Percentiles rank a stretch among this genome's conserved stretches.
Conservation (phyloP, 331 rosid species). For the Saraca asoca region DNA sequence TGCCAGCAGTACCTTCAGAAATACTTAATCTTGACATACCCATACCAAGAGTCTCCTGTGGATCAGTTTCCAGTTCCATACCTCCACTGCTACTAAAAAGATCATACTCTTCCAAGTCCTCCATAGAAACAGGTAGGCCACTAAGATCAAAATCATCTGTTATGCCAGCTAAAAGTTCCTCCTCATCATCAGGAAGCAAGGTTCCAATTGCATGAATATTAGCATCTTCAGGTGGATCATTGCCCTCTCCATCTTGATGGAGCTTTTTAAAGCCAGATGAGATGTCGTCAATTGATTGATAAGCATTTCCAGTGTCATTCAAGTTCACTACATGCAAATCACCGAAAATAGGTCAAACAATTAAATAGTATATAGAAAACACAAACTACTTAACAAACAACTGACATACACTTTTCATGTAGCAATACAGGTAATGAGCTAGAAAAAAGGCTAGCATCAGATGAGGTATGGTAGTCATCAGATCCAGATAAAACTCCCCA, state of each 20-base stretch:
- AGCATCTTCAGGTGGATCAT: conserved; percentile 52
- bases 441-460: conserved; percentile 78
- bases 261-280: conserved; percentile 49
- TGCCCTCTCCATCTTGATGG: conserved; percentile 47
- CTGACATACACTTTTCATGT: conserved; percentile 63
- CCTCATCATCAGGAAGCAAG: conserved; percentile 78
- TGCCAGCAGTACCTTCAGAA: conserved; percentile 56
- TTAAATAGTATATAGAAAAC: conserved; percentile 3
- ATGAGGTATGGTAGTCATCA: conserved; percentile 55
- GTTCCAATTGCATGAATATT: conserved; percentile 49
- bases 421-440: conserved; percentile 82
- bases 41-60: conserved; percentile 51
- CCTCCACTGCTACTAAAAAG: conserved; percentile 88
- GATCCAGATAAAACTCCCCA: conserved; percentile 61
- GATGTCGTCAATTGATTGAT: conserved; percentile 54
- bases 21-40: conserved; percentile 61
- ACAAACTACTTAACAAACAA: conserved; percentile 13
- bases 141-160: conserved; percentile 77
- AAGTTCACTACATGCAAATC: conserved; percentile 60
- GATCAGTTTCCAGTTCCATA: conserved; percentile 78
- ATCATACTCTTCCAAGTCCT: conserved; percentile 86
- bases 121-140: conserved; percentile 75
- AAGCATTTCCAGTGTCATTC: conserved; percentile 53
- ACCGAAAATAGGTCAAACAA: conserved; percentile 37
- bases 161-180: conserved; percentile 74